Base-by-base conservation (phyloP, 1,139 yeast species). In the Hansenula sp. region DNA sequence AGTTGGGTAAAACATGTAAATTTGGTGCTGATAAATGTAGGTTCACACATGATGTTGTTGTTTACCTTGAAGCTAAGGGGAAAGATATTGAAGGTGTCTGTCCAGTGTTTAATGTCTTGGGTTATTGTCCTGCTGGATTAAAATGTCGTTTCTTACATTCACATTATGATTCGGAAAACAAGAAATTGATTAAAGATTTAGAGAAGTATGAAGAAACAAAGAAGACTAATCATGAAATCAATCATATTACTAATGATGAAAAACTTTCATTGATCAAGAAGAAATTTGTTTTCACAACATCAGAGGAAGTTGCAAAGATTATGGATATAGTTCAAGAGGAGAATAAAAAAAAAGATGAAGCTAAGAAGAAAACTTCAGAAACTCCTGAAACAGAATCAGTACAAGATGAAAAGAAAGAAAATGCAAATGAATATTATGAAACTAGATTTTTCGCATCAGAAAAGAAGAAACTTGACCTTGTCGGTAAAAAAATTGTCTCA, bases 81-180 rank as follows among this genome's bases (percentile, higher is more conserved):
- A 71, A 64, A 0, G 97, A 92, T 59, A 65, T 88, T 25, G 77
- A 72, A 14, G 87, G 94, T 0, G 53, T 56, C 1, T 92, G 99
- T 64, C 97, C 98, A 0, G 96, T 88, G 2, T 89, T 65, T 57
- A 70, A 69, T 34, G 84, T 86, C 2, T 69, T 88, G 39, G 98
- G 98, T 0, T 82, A 78, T 56, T 92, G 99, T 68, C 96, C 96
- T 2, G 75, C 85, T 46, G 98, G 98, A 0, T 66, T 86, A 55
- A 89, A 86, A 60, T 92, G 99, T 65, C 77, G 97, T 55, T 94
- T 96, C 89, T 71, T 92, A 44, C 68, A 75, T 6, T 75, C 88
- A n/a, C 97, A 92, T 64, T 74, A 69, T 55, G 62, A 74, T 50
- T 66, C 62, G 38, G 80, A 69, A 38, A 63, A 72, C 14, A 71